Evolutionary conservation across 495 filamentous ascomycete genomes (phyloP).

Genomic region (Tuber borchii): DNA sequence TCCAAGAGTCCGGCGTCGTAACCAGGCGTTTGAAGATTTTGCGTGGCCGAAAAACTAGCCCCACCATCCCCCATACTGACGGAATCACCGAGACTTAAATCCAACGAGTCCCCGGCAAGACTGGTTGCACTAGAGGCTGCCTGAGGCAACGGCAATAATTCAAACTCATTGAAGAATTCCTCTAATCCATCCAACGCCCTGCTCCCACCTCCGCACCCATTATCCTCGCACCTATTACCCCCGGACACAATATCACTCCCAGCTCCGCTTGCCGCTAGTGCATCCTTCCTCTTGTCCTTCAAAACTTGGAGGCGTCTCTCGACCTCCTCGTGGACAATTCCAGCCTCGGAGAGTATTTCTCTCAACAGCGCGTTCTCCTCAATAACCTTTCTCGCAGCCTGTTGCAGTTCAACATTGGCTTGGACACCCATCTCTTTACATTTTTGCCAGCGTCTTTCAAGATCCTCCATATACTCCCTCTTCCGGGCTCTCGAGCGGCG

Average conservation of each 20-base stretch:
- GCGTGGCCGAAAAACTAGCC: neutral
- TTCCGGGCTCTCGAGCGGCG: slow-evolving; percentile 66
- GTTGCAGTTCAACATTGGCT: slow-evolving; percentile 57
- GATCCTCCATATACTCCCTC: slow-evolving; percentile 65
- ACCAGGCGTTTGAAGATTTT: neutral
- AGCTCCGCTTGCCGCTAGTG: neutral
- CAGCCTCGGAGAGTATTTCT: slow-evolving; percentile 43
- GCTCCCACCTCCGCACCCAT: slow-evolving; percentile 7
- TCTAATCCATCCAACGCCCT: neutral
- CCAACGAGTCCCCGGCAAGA: neutral
- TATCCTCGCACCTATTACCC: slow-evolving; percentile 11
- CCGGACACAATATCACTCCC: neutral
- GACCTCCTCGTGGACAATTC: slow-evolving; percentile 27
- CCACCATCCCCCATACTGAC: neutral
- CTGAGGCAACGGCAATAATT: neutral
- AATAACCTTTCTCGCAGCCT: slow-evolving; percentile 55
- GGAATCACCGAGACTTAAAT: neutral
- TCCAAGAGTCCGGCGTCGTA: neutral
- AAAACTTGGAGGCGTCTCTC: slow-evolving; percentile 24
- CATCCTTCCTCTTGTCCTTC: slow-evolving; percentile 3
- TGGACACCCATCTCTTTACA: slow-evolving; percentile 55
- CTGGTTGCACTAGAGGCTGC: neutral
- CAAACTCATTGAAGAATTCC: slow-evolving; percentile 1
- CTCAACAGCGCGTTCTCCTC: slow-evolving; percentile 57
- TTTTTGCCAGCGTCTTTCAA: slow-evolving; percentile 57